A percentile compares a stretch with the other conserved stretches of the same genome.
Conservation (phyloP, 2,329 filamentous ascomycete species). For the Phaeoacremonium minimum region DNA sequence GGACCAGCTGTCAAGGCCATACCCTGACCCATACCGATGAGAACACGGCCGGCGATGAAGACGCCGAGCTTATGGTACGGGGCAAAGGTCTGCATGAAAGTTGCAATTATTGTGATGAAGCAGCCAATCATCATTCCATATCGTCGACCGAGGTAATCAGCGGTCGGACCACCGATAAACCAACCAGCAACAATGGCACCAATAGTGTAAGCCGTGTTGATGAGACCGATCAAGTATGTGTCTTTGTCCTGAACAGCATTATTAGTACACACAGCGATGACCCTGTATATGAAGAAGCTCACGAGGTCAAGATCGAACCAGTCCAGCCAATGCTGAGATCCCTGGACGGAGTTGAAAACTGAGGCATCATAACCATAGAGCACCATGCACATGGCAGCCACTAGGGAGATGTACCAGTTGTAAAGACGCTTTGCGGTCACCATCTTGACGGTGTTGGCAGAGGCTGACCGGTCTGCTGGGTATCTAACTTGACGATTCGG, state of each 20-base stretch:
- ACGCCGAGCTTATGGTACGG: conserved; percentile 56
- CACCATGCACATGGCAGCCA: conserved; percentile 71
- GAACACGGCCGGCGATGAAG: conserved; percentile 64
- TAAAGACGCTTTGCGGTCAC: conserved; percentile 16
- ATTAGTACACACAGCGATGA: no score
- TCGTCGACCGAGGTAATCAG: conserved; percentile 59
- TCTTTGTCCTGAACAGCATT: no score
- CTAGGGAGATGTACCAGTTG: conserved; percentile 58
- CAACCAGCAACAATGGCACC: conserved; percentile 67
- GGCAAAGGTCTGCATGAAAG: conserved; percentile 64
- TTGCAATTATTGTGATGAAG: conserved; percentile 61
- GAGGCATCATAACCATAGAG: conserved; percentile 72
- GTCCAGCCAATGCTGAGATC: conserved; percentile 60
- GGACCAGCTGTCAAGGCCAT: conserved; percentile 63
- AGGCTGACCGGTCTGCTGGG: conserved; percentile 4
- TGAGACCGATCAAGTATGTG: conserved; percentile 38
- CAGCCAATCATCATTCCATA: conserved; percentile 63
- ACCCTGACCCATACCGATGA: conserved; percentile 68
- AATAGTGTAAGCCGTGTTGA: conserved; percentile 69
- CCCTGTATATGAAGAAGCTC: no score
- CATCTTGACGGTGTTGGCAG: conserved; percentile 14
- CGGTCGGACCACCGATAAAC: conserved; percentile 61
- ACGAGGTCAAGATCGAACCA: conserved; percentile 46
- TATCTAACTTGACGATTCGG: not conserved
- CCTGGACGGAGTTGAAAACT: conserved; percentile 69